Conservation (phyloP, 2,329 filamentous ascomycete genomes). For the Pleomassaria siparia region DNA sequence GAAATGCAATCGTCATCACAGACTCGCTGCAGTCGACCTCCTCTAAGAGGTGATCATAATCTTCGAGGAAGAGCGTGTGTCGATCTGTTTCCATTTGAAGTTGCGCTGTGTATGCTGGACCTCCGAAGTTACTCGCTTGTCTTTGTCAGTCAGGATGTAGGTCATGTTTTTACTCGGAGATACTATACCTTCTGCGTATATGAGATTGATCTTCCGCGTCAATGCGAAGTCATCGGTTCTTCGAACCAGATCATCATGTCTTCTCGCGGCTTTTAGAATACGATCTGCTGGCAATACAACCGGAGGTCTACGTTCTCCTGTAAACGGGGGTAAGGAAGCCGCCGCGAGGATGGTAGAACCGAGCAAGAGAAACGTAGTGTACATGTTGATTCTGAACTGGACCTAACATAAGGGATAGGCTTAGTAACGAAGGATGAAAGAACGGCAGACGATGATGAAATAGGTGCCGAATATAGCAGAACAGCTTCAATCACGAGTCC, state of each 20-base stretch:
- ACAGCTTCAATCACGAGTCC: no score
- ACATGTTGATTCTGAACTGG: neutral
- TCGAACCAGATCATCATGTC: neutral
- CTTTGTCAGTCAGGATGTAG: neutral
- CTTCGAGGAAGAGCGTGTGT: constrained; percentile 6
- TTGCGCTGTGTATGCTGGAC: neutral
- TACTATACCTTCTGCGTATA: constrained; percentile 4
- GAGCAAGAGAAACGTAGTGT: neutral
- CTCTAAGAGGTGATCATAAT: constrained; percentile 7
- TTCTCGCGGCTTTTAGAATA: constrained; percentile 1
- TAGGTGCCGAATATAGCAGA: no score
- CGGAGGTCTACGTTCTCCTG: neutral
- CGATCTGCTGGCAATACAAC: neutral
- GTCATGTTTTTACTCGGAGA: neutral
- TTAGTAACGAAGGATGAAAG: neutral
- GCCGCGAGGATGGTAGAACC: neutral
- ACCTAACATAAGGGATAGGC: no score
- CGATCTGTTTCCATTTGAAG: constrained; percentile 2
- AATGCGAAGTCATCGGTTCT: neutral
- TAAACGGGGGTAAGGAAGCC: neutral
- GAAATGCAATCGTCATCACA: constrained; percentile 1
- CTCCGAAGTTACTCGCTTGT: neutral
- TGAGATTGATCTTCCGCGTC: constrained; percentile 1
- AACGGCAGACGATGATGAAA: neutral
- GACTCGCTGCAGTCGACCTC: constrained; percentile 3